Percentiles rank a stretch among this genome's conserved stretches.
Conservation (phyloP, 306 rosid genomes). For the Castanospermum australe region DNA sequence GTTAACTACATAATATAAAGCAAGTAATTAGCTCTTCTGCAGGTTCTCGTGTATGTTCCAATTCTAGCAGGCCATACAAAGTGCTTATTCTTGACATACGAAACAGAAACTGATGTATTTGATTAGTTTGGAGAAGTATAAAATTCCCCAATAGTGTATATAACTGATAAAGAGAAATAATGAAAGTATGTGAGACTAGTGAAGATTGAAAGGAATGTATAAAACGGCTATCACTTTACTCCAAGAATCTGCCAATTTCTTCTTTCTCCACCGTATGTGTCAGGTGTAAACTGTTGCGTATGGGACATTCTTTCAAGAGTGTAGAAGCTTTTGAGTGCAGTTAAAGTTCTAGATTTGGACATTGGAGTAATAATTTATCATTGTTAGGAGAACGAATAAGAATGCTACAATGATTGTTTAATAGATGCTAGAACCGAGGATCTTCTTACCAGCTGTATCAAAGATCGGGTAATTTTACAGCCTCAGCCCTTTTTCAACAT, state of each 20-base stretch:
- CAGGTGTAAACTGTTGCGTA: conserved; percentile 36
- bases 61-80: neutral
- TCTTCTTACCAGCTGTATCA: conserved; percentile 1
- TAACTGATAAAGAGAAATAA: neutral
- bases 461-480: too few relatives aligned
- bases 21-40: neutral
- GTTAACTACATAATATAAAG: neutral
- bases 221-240: conserved; percentile 32
- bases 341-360: conserved; percentile 1
- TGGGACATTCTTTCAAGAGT: conserved; percentile 6
- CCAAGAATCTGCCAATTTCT: conserved; percentile 34
- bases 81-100: neutral
- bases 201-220: conserved; percentile 17
- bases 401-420: neutral
- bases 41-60: neutral
- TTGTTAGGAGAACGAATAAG: neutral
- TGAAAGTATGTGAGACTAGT: neutral
- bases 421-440: conserved; percentile 15
- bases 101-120: neutral
- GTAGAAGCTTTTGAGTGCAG: conserved; percentile 4
- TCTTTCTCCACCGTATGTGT: conserved; percentile 32
- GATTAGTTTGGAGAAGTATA: neutral
- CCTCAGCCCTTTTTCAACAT: too few relatives aligned
- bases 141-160: neutral
- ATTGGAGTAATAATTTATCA: conserved; percentile 10